These are phyloP conservation scores for Sphaerulina vaccinii DNA, from an alignment of 2,329 filamentous ascomycete genomes.

Conservation along the genomic window DNA sequence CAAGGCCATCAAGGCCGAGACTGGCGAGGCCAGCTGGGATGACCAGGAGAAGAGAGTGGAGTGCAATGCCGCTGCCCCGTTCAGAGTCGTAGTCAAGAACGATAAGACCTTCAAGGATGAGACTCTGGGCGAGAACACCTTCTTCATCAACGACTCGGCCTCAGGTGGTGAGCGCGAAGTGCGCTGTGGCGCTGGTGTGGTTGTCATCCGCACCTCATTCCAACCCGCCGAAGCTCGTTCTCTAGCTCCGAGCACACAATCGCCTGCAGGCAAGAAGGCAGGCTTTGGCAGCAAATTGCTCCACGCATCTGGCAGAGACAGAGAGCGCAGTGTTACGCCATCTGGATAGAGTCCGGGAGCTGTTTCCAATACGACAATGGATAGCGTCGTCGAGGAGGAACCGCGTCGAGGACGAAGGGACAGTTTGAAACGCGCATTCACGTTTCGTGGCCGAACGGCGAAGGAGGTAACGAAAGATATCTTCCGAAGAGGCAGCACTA, in stretches of 20 bases:
- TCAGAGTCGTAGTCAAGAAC: constrained; percentile 81
- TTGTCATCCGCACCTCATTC: constrained; percentile 48
- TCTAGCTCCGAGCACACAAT: constrained; percentile 17
- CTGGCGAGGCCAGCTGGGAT: constrained; percentile 67
- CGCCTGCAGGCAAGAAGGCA: constrained; percentile 24
- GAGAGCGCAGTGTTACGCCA: constrained; percentile 36
- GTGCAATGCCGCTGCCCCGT: constrained; percentile 79
- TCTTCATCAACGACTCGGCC: constrained; percentile 82
- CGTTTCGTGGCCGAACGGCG: background rate
- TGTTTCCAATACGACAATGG: background rate
- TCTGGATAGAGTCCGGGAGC: constrained; percentile 25
- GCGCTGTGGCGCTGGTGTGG: constrained; percentile 74
- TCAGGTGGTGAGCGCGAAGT: constrained; percentile 67
- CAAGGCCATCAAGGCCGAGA: constrained; percentile 75
- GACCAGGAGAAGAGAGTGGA: constrained; percentile 57
- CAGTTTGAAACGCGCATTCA: constrained; percentile 9
- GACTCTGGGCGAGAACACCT: constrained; percentile 79
- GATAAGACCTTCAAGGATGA: constrained; percentile 83
- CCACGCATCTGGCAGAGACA: constrained; percentile 18
- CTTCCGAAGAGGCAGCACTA: background rate
- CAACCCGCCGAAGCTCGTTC: constrained; percentile 29
- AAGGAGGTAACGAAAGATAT: constrained; percentile 9
- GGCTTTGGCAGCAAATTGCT: constrained; percentile 31
- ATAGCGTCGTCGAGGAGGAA: background rate
- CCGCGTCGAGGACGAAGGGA: constrained; percentile 4